Evolutionary conservation across 495 filamentous ascomycete species (phyloP).

Genomic region (Neurospora sp.): DNA sequence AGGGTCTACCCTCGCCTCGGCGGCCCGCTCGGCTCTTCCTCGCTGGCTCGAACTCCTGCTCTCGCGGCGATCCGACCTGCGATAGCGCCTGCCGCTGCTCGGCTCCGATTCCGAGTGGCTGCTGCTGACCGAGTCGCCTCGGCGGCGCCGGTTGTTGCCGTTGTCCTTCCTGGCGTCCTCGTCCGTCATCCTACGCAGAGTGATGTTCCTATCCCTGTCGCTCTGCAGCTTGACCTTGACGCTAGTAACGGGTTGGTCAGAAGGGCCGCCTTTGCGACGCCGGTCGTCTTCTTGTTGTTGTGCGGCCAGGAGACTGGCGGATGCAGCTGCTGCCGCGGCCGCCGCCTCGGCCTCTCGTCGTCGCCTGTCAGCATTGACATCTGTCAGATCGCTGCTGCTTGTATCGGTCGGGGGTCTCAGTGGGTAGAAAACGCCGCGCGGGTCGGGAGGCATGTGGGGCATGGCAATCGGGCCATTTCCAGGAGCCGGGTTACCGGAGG

Average conservation of each 20-base stretch:
- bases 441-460: constrained; percentile 43
- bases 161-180: constrained; percentile 51
- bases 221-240: constrained; percentile 74
- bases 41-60: constrained; percentile 28
- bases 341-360: constrained; percentile 39
- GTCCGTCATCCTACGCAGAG: constrained; percentile 68
- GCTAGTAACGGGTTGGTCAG: constrained; percentile 45
- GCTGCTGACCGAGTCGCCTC: constrained; percentile 38
- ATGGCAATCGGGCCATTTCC: constrained; percentile 24
- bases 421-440: constrained; percentile 49
- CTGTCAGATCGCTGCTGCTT: constrained; percentile 33
- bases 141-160: constrained; percentile 17
- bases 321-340: constrained; percentile 40
- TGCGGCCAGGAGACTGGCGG: constrained; percentile 28
- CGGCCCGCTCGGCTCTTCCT: constrained; percentile 27
- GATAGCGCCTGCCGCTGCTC: constrained; percentile 32
- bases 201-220: constrained; percentile 66
- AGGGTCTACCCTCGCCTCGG: constrained; percentile 27
- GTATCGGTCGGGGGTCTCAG: constrained; percentile 41
- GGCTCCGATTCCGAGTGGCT: constrained; percentile 37
- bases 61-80: constrained; percentile 15
- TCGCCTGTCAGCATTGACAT: constrained; percentile 21
- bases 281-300: constrained; percentile 25
- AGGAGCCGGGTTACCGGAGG: constrained; percentile 3
- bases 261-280: constrained; percentile 29